Base-by-base conservation (phyloP, 176 grass and related monocot species). In the Hordeum marinum region DNA sequence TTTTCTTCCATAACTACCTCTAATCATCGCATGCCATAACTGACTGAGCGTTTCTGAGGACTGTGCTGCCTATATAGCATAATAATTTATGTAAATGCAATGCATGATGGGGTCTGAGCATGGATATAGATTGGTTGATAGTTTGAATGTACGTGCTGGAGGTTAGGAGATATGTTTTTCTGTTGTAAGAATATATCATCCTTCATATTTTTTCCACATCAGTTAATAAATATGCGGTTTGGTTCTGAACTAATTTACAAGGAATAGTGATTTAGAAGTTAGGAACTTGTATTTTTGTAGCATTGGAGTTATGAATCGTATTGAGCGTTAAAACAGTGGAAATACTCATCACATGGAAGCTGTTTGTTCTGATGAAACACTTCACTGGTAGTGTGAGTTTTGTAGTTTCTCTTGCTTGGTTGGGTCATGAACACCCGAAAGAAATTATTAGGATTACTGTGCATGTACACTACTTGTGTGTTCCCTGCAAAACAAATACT, bases 331-430 rank as follows among this genome's bases (percentile, higher is more conserved):
- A 18, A 52, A 17, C 72, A 75, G 72, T 31, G 18, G 39, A 69
- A 77, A 62, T 81, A 61, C 60, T 52, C 71, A 69, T 60, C 29
- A 43, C 14, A 7, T 79, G 48, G 20, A 32, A 75, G 2, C 1
- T 18, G 11, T 83, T 41, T 88, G 8, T 34, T 83, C 55, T 71
- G 29, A 83, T 78, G 43, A 37, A 39, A n/a, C 39, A 77, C 36
- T 23, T 87, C 23, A 9, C 61, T 77, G 9, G 45, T 41, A 58
- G 54, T 59, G 50, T 42, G 24, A 63, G 41, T 62, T 79, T 63
- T 63, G 58, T 72, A 63, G 61, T 41, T 79, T 79, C 36, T 6
- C 23, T 25, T 24, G 25, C 17, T 26, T 42, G 9, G 41, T 78
- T 78, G 36, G 21, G 8, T 39, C 76, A 25, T 18, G 9, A 29